phyloP scores from a whole-genome alignment of 192 early-diverging fungal genomes.

The Coemansia sp. region DNA sequence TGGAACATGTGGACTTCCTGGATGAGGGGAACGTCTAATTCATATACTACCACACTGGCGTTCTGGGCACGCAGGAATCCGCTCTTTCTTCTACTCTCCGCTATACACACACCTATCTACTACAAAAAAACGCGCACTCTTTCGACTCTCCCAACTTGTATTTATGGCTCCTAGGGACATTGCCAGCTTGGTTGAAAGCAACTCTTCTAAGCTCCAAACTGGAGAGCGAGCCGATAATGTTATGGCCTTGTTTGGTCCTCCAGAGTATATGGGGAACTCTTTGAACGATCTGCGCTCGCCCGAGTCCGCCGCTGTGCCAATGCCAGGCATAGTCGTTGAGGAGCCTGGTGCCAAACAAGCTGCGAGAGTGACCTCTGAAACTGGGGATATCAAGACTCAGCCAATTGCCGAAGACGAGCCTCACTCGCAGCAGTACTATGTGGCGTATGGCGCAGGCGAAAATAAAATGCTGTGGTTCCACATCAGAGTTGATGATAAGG shows the following conservation, averaged over 20 bases:
- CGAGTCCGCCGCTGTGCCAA: slow-evolving; percentile 1
- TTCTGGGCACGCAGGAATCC: background rate
- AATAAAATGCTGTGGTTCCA: slow-evolving; percentile 44
- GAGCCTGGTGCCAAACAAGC: background rate
- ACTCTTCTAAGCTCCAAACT: background rate
- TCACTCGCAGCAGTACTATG: slow-evolving; percentile 25
- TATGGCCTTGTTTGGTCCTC: slow-evolving; percentile 17
- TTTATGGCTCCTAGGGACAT: background rate
- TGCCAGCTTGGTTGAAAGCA: background rate
- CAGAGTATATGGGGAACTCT: slow-evolving; percentile 20
- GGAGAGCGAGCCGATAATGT: background rate
- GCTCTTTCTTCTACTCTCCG: background rate
- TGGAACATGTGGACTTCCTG: background rate
- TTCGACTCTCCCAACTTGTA: background rate
- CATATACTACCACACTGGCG: background rate
- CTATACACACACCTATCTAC: no score
- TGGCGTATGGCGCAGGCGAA: slow-evolving; percentile 19
- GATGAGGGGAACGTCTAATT: background rate
- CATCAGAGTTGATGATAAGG: slow-evolving; percentile 15
- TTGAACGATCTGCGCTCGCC: slow-evolving; percentile 22
- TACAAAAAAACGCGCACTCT: background rate
- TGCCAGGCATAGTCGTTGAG: slow-evolving; percentile 33
- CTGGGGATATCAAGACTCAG: background rate
- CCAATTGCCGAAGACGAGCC: background rate
- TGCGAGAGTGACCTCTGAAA: no score